Percentiles rank a stretch among this genome's conserved stretches.
These are phyloP conservation scores for Choanephora cucurbitarum DNA, from an alignment of 371 early-diverging fungal species.

Conservation along the genomic window DNA sequence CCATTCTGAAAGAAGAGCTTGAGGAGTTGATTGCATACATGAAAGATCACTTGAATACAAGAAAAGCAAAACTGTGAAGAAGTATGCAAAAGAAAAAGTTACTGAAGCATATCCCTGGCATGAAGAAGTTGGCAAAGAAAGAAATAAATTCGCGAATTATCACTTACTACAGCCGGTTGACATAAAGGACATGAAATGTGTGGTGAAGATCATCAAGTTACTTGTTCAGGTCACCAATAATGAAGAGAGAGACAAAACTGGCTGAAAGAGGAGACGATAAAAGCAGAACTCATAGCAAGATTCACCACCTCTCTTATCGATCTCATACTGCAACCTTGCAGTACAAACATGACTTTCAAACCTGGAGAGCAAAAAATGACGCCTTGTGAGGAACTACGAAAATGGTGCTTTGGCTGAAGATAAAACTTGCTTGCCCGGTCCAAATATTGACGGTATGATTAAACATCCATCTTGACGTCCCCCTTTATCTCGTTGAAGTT, in stretches of 20 bases:
- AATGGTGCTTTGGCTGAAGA: constrained; percentile 17
- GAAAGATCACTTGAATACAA: constrained; percentile 18
- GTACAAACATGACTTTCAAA: constrained; percentile 10
- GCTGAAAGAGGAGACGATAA: constrained; percentile 27
- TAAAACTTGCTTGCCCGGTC: constrained; percentile 16
- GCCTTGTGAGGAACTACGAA: constrained; percentile 4
- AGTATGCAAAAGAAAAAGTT: constrained; percentile 6
- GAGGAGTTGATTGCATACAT: constrained; percentile 18
- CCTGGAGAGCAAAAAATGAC: constrained; percentile 9
- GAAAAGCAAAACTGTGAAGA: constrained; percentile 13
- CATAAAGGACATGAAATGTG: constrained; percentile 11
- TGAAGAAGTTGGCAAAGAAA: constrained; percentile 10
- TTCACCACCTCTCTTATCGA: constrained; percentile 9
- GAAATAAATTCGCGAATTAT: constrained; percentile 2
- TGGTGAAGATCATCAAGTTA: constrained; percentile 14
- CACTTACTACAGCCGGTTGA: constrained; percentile 6
- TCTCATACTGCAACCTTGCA: constrained; percentile 10
- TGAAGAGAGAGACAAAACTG: constrained; percentile 19
- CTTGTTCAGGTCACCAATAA: constrained; percentile 11
- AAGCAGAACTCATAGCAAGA: constrained; percentile 21
- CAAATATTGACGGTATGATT: constrained; percentile 20
- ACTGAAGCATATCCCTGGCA: constrained; percentile 7
- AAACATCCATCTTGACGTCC: constrained; percentile 2
- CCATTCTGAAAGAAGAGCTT: no score
- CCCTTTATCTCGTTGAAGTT: constrained; percentile 9